These are phyloP conservation scores for Lycium barbarum DNA, from an alignment of 257 asterid genomes.

Conservation along the genomic window DNA sequence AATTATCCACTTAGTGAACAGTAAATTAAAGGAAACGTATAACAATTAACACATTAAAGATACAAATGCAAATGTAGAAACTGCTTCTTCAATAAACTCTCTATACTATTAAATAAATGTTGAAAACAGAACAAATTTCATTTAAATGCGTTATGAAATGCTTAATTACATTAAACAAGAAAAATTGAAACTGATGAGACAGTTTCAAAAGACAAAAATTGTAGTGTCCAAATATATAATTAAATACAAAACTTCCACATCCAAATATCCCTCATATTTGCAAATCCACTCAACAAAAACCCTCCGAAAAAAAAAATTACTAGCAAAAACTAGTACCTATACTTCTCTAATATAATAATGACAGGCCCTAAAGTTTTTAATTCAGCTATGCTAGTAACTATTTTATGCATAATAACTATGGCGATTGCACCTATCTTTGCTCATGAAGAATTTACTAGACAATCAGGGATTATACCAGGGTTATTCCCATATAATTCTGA, in stretches of 20 bases:
- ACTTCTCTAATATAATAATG: background rate
- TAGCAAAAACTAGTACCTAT: background rate
- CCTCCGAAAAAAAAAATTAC: background rate
- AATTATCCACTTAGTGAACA: background rate
- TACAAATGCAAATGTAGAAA: background rate
- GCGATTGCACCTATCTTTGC: conserved; percentile 22
- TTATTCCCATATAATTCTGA: background rate
- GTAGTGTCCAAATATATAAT: background rate
- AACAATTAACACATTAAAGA: background rate
- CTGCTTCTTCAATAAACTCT: background rate
- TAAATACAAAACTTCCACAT: background rate
- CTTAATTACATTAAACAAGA: background rate
- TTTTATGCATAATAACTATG: background rate
- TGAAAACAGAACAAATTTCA: background rate
- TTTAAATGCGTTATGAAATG: background rate
- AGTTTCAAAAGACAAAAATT: background rate
- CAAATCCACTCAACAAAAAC: background rate
- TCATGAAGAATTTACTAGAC: background rate
- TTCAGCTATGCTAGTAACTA: background rate
- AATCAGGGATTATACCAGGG: background rate
- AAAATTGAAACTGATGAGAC: no score
- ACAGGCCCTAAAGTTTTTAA: background rate
- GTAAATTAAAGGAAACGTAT: no score
- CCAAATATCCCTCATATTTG: background rate
- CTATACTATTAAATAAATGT: background rate